Conservation (phyloP, 2,329 filamentous ascomycete genomes). For the Scortechinia acanthostroma region DNA sequence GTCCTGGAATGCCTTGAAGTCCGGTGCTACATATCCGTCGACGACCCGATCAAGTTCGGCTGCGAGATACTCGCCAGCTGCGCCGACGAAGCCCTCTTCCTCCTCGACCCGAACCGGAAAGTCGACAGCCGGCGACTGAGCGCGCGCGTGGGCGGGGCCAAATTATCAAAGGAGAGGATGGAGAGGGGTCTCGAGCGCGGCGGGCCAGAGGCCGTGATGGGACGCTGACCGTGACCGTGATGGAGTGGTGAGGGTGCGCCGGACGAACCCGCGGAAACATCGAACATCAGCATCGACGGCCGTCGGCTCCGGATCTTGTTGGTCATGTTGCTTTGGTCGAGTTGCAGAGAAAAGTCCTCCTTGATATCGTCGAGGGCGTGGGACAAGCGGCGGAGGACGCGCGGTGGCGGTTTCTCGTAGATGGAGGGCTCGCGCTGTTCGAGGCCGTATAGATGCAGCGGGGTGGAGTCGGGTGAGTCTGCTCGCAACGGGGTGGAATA, state of each 20-base stretch:
- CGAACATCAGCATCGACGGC: neutral
- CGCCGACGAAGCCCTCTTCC: neutral
- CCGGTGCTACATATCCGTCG: neutral
- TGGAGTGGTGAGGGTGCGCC: no score
- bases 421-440: conserved; percentile 21
- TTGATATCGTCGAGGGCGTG: conserved; percentile 16
- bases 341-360: neutral
- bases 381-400: conserved; percentile 18
- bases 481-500: conserved; percentile 20
- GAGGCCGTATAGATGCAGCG: conserved; percentile 19
- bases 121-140: neutral
- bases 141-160: neutral
- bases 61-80: neutral
- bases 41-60: conserved; percentile 1
- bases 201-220: neutral
- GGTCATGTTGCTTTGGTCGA: neutral
- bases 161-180: neutral
- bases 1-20: no score
- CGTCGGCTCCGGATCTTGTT: neutral
- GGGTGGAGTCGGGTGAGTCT: conserved; percentile 14
- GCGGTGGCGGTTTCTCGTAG: conserved; percentile 12
- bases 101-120: neutral
- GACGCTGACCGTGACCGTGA: no score
- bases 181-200: neutral
- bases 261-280: no score